phyloP scores from a whole-genome alignment of 495 filamentous ascomycete species.

The Cercophora newfieldiana region DNA sequence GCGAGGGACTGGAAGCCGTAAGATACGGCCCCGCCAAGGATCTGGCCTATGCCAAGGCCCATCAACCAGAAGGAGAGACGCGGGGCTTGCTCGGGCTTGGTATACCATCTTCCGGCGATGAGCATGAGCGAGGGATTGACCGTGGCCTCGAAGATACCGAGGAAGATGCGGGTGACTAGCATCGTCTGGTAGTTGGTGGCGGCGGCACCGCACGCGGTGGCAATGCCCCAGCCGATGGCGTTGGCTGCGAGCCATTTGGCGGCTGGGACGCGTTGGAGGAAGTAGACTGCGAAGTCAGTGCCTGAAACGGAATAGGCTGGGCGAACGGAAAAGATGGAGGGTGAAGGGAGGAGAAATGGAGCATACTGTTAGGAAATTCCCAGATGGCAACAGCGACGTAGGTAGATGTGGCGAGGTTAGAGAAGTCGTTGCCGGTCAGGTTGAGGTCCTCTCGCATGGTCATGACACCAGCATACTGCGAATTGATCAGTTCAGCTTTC shows the following conservation, averaged over 20 bases:
- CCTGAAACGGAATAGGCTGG: too few species aligned
- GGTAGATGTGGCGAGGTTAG: constrained; percentile 33
- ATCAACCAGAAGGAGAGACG: constrained; percentile 65
- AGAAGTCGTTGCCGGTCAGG: constrained; percentile 39
- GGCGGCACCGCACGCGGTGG: constrained; percentile 39
- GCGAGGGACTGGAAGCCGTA: constrained; percentile 59
- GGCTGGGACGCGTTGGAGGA: constrained; percentile 54
- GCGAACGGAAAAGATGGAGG: too few species aligned
- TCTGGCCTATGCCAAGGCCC: constrained; percentile 61
- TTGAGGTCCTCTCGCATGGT: constrained; percentile 34
- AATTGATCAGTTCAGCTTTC: neutral
- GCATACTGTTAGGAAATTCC: constrained; percentile 30
- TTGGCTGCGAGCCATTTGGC: constrained; percentile 58
- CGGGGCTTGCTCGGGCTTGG: constrained; percentile 58
- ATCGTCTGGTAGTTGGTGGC: constrained; percentile 38
- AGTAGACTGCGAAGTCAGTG: constrained; percentile 32
- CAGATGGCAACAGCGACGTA: constrained; percentile 26
- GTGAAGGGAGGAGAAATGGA: neutral
- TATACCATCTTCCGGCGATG: constrained; percentile 59
- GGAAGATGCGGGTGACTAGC: constrained; percentile 50
- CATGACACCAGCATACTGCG: constrained; percentile 44
- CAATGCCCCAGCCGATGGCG: constrained; percentile 50
- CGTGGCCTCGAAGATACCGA: constrained; percentile 63
- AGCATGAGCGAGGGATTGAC: constrained; percentile 60
- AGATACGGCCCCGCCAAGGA: constrained; percentile 60